A percentile compares a stretch with the other conserved stretches of the same genome.
Conservation (phyloP, 768 basidiomycete species). For the Termitomyces sp. region DNA sequence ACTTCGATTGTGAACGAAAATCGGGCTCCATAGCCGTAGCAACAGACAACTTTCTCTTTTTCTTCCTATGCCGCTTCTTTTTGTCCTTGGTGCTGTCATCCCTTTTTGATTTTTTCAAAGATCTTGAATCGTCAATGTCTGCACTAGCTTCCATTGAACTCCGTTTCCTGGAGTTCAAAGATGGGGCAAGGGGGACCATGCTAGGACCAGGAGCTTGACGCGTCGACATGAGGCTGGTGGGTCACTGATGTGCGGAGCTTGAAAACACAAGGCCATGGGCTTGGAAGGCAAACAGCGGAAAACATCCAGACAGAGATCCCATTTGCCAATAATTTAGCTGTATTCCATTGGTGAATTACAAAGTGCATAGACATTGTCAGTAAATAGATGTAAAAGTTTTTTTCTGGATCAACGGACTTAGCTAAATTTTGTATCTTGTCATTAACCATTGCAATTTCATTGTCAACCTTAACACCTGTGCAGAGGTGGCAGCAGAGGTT, state of each 20-base stretch:
- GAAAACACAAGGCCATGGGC: background rate
- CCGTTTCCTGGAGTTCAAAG: conserved; percentile 28
- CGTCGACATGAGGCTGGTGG: conserved; percentile 20
- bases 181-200: conserved; percentile 16
- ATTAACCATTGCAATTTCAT: no score
- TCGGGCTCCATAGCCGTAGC: conserved; percentile 16
- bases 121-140: conserved; percentile 17
- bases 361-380: no score
- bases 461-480: no score
- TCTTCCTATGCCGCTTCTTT: conserved; percentile 31
- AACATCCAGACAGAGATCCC: no score
- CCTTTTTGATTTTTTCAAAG: conserved; percentile 26
- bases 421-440: no score
- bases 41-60: conserved; percentile 30
- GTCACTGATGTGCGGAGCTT: background rate
- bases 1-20: conserved; percentile 9
- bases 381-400: no score
- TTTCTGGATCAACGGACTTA: no score
- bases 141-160: conserved; percentile 23
- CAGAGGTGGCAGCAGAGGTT: no score
- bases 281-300: background rate
- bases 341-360: no score
- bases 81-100: conserved; percentile 27
- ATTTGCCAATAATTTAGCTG: no score
- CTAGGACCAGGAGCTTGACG: conserved; percentile 30